phyloP scores from a whole-genome alignment of 1,139 yeast genomes.

The Lodderomyces metapsilosis region DNA sequence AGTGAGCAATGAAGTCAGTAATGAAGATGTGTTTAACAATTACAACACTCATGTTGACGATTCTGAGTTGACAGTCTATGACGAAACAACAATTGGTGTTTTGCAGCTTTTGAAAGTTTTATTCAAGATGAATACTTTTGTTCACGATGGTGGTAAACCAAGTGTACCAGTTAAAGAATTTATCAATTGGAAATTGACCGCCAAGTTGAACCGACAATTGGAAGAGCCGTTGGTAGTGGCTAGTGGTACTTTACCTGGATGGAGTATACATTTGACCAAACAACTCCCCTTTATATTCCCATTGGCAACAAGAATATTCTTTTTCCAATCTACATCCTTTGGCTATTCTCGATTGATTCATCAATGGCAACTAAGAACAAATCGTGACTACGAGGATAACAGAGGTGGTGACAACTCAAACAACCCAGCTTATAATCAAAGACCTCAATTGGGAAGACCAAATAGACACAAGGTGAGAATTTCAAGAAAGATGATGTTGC shows the following conservation, averaged over 20 bases:
- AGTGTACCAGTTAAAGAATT: constrained; percentile 48
- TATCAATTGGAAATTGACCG: constrained; percentile 79
- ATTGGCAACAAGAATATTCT: constrained; percentile 72
- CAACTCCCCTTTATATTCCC: constrained; percentile 84
- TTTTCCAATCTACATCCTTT: constrained; percentile 84
- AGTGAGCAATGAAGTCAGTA: constrained; percentile 20
- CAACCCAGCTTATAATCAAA: constrained; percentile 14
- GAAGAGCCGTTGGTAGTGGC: constrained; percentile 91
- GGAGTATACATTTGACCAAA: constrained; percentile 75
- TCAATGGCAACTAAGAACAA: constrained; percentile 65
- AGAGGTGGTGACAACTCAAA: constrained; percentile 11
- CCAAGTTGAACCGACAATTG: constrained; percentile 80
- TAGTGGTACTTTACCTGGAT: constrained; percentile 81
- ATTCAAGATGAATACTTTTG: constrained; percentile 47
- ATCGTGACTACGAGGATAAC: constrained; percentile 34
- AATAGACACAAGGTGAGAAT: constrained; percentile 80
- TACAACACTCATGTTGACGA: constrained; percentile 22
- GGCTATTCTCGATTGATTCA: constrained; percentile 86
- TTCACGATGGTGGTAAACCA: constrained; percentile 18
- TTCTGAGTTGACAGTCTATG: constrained; percentile 35
- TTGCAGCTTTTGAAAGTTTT: constrained; percentile 57
- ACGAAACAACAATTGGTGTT: constrained; percentile 47
- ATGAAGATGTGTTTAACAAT: constrained; percentile 17
- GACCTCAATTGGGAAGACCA: constrained; percentile 67
- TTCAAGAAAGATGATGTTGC: constrained; percentile 66